These are phyloP conservation scores for Kalaharituber pfeilii DNA, from an alignment of 2,329 filamentous ascomycete species.

Conservation along the genomic window DNA sequence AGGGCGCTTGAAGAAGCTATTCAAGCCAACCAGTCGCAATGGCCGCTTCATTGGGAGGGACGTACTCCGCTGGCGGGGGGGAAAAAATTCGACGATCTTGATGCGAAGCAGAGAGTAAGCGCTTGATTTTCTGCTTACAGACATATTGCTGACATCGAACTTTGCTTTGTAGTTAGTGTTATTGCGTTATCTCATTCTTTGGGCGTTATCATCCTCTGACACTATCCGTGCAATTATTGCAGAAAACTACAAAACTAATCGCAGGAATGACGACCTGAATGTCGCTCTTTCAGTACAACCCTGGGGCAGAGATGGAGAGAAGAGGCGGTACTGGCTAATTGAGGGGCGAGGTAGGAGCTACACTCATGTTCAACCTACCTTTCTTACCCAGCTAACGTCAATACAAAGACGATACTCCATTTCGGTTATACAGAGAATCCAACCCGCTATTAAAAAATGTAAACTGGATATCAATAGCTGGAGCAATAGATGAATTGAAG, in stretches of 20 bases:
- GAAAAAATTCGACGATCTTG: conserved; percentile 66
- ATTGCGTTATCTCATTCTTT: conserved; percentile 66
- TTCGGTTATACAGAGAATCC: conserved; percentile 84
- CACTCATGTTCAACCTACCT: not conserved
- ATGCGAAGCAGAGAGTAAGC: conserved; percentile 58
- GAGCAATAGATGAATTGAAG: conserved; percentile 71
- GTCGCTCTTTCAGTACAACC: conserved; percentile 78
- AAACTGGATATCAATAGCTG: conserved; percentile 87
- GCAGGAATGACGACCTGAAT: conserved; percentile 61
- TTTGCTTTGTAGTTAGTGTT: conserved; percentile 48
- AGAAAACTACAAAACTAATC: conserved; percentile 71
- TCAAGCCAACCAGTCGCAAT: conserved; percentile 67
- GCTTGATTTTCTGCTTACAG: not conserved
- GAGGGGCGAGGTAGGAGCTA: conserved; percentile 41
- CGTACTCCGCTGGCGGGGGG: conserved; percentile 69
- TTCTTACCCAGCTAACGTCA: conserved; percentile 3
- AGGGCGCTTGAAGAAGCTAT: conserved; percentile 89
- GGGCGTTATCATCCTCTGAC: conserved; percentile 80
- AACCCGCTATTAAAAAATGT: conserved; percentile 57
- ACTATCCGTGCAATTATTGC: conserved; percentile 64
- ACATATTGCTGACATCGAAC: not conserved
- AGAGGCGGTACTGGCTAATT: conserved; percentile 81
- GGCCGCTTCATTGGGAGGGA: conserved; percentile 67
- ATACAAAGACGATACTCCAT: conserved; percentile 61
- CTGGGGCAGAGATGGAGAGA: conserved; percentile 79